A percentile compares a stretch with the other conserved stretches of the same genome.
These are phyloP conservation scores for Coemansia sp. DNA, from an alignment of 192 early-diverging fungal genomes.

Conservation along the genomic window DNA sequence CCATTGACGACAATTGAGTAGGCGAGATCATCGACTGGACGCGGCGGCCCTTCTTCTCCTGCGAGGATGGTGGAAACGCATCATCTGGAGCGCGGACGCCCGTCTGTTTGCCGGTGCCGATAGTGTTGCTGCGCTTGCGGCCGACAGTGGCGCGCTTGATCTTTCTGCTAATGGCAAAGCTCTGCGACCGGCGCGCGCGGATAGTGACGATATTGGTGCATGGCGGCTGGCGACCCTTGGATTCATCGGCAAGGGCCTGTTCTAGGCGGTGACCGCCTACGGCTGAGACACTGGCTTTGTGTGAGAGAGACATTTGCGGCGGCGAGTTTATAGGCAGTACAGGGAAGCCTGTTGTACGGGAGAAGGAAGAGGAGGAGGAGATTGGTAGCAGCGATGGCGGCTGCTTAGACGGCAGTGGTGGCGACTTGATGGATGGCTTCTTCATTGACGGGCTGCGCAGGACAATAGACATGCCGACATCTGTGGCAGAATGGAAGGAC, in stretches of 20 bases:
- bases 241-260: background rate
- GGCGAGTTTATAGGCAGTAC: slow-evolving; percentile 15
- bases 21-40: slow-evolving; percentile 42
- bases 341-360: slow-evolving; percentile 5
- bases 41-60: slow-evolving; percentile 25
- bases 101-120: slow-evolving; percentile 36
- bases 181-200: slow-evolving; percentile 39
- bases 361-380: background rate
- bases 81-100: slow-evolving; percentile 6
- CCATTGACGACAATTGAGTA: background rate
- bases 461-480: slow-evolving; percentile 44
- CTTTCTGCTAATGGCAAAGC: slow-evolving; percentile 39
- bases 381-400: background rate
- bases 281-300: slow-evolving; percentile 48
- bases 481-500: slow-evolving; percentile 6
- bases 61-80: slow-evolving; percentile 9
- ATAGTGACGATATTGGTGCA: slow-evolving; percentile 30
- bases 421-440: slow-evolving; percentile 22
- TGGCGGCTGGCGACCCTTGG: no score
- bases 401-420: slow-evolving; percentile 2
- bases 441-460: slow-evolving; percentile 46
- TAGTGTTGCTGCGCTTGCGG: slow-evolving; percentile 46
- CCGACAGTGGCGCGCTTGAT: slow-evolving; percentile 29
- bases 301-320: slow-evolving; percentile 26
- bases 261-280: slow-evolving; percentile 30